Evolutionary conservation across 2,329 filamentous ascomycete species (phyloP).

Genomic region (Dothideomycetes sp.): DNA sequence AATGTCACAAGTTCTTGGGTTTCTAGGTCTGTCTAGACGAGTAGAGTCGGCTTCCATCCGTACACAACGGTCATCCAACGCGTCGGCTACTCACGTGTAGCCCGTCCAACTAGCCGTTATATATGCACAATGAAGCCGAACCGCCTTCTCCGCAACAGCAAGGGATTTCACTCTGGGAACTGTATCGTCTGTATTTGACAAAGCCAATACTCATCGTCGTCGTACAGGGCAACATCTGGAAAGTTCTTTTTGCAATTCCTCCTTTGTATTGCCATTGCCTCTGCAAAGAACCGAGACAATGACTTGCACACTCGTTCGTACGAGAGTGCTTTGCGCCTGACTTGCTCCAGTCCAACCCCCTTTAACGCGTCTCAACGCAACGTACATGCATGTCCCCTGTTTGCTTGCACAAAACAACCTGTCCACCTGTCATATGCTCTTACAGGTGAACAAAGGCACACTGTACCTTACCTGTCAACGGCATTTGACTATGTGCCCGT

Average conservation of each 20-base stretch:
- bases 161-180: conserved; percentile 6
- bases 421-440: conserved; percentile 4
- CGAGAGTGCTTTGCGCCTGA: neutral
- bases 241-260: neutral
- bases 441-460: conserved; percentile 2
- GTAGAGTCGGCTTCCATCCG: too few relatives aligned
- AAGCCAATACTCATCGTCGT: conserved; percentile 8
- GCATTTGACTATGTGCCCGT: conserved; percentile 7
- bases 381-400: conserved; percentile 12
- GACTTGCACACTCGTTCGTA: neutral
- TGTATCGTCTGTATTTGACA: neutral
- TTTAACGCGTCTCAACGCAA: conserved; percentile 13
- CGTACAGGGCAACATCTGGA: conserved; percentile 10
- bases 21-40: conserved; percentile 1
- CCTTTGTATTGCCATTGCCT: neutral
- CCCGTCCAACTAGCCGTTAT: conserved; percentile 7
- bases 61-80: neutral
- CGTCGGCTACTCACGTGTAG: conserved; percentile 4
- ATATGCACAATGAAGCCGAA: conserved; percentile 11
- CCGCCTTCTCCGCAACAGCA: conserved; percentile 5
- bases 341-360: neutral
- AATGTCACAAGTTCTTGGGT: neutral
- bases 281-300: neutral
- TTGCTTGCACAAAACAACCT: conserved; percentile 8
- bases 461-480: conserved; percentile 6